Evolutionary conservation across 306 rosid genomes (phyloP).

Genomic region (Mimosa pudica): DNA sequence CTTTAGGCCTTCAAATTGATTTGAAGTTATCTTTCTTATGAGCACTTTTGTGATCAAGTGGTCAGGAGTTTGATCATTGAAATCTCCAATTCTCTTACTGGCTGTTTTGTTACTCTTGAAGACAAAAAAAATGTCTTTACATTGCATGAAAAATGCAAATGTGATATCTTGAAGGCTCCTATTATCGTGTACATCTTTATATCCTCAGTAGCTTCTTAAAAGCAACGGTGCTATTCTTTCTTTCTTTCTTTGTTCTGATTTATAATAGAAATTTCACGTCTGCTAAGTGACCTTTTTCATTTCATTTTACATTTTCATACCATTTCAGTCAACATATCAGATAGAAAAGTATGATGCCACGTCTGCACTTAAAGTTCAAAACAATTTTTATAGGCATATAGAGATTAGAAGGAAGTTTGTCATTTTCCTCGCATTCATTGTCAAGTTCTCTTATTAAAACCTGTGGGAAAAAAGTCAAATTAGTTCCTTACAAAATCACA

Average conservation of each 20-base stretch:
- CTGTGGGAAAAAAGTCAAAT: background rate
- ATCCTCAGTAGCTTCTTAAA: background rate
- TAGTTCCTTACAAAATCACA: background rate
- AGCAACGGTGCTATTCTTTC: background rate
- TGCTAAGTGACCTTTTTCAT: background rate
- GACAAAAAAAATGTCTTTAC: background rate
- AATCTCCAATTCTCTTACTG: background rate
- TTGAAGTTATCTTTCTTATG: background rate
- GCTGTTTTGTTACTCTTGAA: background rate
- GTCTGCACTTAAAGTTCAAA: background rate
- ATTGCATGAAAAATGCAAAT: background rate
- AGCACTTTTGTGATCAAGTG: background rate
- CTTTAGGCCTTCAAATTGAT: background rate
- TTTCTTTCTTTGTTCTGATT: background rate
- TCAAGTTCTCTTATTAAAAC: background rate
- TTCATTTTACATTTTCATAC: no score
- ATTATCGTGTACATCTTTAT: background rate
- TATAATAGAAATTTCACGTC: background rate
- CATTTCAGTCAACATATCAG: no score
- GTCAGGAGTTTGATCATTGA: background rate
- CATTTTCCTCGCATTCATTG: background rate
- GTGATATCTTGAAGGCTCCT: background rate
- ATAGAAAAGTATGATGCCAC: no score
- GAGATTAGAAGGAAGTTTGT: background rate
- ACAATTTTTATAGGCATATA: background rate